Evolutionary conservation across 2,329 filamentous ascomycete species (phyloP), one percentile per base, ranked within the genome.

Genomic region (Elsinoe necatrix): DNA sequence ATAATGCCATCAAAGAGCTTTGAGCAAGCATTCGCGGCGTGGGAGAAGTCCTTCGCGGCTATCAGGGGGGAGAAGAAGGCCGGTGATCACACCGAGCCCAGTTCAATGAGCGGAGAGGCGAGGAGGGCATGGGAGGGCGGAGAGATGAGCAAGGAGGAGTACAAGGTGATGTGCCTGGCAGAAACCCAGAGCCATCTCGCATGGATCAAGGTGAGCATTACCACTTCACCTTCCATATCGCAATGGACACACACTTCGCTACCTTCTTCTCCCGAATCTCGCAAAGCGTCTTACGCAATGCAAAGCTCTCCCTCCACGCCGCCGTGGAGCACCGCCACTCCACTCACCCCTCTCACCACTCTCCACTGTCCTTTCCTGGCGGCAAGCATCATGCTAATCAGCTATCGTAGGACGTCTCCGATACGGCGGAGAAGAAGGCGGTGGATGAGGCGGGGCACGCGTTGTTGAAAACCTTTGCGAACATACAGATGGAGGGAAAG

Each of bases 141-240:
- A 18, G 29, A 34, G 25, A 50, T 50, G 25, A 50, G 25, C 27
- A 50, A 14, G 29, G 45, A 50, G 45, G 45, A 50, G 16, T 50
- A 20, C 25, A 50, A 14, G 45, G 45, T 50, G 45, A 12, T 31
- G 25, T 50, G 45, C 29, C 45, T 50, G 45, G 45, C 45, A 50
- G 45, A 50, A 25, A 50, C 27, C 25, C 25, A 50, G 25, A 50
- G 45, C 45, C 45, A 50, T 31, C 23, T 31, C 25, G 27, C 27
- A 50, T 50, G 45, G 45, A 50, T 50, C 8, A 31, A 25, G 25
- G 45, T 50, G 16, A 34, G 45, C 29, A 35, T 4, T 50, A 21
- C 23, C 41, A 45, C 41, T 45, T 45, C 41, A 25, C 41, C 20
- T 42, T 20, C 16, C 39, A 16, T 9, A 14, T 4, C n/a, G 25